Conservation (phyloP, 192 early-diverging fungal species). For the Backusella westeae region DNA sequence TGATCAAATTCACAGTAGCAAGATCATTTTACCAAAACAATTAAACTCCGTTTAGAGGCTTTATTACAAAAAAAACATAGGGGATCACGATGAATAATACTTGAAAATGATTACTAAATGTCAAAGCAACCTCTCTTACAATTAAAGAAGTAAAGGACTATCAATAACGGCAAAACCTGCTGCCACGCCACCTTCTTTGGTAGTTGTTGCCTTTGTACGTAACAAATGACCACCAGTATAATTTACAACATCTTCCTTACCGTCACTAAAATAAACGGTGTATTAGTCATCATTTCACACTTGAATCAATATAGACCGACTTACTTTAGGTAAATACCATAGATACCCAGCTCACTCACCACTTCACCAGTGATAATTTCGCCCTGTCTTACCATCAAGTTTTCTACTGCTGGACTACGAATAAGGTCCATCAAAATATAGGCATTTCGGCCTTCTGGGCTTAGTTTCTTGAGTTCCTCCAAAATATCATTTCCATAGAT, state of each 20-base stretch:
- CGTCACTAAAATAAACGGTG: constrained; percentile 48
- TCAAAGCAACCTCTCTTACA: neutral
- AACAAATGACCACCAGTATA: constrained; percentile 84
- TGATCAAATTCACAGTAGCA: neutral
- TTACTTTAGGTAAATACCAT: constrained; percentile 86
- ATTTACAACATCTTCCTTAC: constrained; percentile 61
- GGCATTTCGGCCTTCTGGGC: constrained; percentile 66
- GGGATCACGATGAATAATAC: neutral
- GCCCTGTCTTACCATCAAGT: constrained; percentile 78
- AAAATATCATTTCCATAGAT: constrained; percentile 87
- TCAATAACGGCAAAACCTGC: constrained; percentile 95
- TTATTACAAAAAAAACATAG: neutral
- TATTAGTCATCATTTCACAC: neutral
- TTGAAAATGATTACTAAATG: neutral
- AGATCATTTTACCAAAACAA: neutral
- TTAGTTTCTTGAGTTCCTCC: constrained; percentile 46
- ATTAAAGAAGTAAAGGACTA: constrained; percentile 62
- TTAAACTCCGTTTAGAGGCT: neutral
- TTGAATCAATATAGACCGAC: neutral
- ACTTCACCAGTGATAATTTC: constrained; percentile 67
- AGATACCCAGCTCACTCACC: constrained; percentile 92
- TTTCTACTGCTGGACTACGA: constrained; percentile 67
- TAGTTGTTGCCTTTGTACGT: constrained; percentile 82
- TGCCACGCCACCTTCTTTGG: constrained; percentile 94
- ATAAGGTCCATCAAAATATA: constrained; percentile 98